Evolutionary conservation across 192 early-diverging fungal genomes (phyloP), one percentile per base, ranked within the genome.

Genomic region (Diversispora eburnea): DNA sequence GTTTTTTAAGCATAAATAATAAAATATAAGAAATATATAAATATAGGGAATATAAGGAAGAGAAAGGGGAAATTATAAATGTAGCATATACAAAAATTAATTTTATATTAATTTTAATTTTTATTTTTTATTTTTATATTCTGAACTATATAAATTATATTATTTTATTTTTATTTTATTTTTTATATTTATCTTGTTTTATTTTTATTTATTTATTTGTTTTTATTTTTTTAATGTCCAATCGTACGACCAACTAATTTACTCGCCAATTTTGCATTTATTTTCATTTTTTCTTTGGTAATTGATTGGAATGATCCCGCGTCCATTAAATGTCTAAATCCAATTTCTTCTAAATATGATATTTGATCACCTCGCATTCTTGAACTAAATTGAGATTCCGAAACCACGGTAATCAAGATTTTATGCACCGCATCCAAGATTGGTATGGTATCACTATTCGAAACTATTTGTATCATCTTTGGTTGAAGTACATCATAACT

Each of bases 381-480:
- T 25, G 43, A 33, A 33, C 2, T 5, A 10, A 22, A 12, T 15
- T 12, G 17, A 0, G 55, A 20, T 39, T n/a, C 39, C 8, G 84
- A 81, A 33, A 88, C 84, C 48, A 90, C 87, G 3, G 89, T 86
- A 51, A 86, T 81, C 15, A 92, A 76, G 58, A 93, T 92, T 0
- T 83, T 79, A 67, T 93, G 89, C 8, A 92, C 85, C 7, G 89
- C 80, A 57, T 90, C 86, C 5, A 91, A 81, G 51, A 91, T 87
- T 8, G 84, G 84, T 6, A 87, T 79, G 3, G 84, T 86, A 33
- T 91, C 86, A 56, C 83, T 88, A 60, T 78, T 90, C 46, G 83
- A 79, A 20, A 93, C 79, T 43, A 89, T 85, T 69, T 88, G 84
- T 55, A 86, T 89, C 87, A 93, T 91, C 54, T 90, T 87, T 25